Evolutionary conservation across 2,329 filamentous ascomycete species (phyloP).

Genomic region (Fonsecaea nubica): DNA sequence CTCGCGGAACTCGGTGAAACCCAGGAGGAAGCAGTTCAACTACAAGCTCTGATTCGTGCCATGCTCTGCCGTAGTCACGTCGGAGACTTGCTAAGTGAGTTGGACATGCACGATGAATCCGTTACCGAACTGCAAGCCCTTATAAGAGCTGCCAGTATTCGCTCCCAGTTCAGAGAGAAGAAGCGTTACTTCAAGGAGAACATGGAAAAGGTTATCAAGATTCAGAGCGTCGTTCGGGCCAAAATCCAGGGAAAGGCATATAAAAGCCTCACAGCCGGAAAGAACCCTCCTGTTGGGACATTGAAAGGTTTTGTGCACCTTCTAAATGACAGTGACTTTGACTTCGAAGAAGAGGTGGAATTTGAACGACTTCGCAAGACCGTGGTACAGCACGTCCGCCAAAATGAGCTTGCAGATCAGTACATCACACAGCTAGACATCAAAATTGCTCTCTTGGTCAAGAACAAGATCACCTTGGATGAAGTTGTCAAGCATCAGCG

Average conservation of each 20-base stretch:
- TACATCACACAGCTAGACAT: conserved; percentile 99
- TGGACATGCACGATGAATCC: conserved; percentile 82
- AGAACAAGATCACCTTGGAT: conserved; percentile 99
- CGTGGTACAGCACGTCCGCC: conserved; percentile 94
- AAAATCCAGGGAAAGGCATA: conserved; percentile 98
- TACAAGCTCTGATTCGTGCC: conserved; percentile 79
- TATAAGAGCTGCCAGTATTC: conserved; percentile 74
- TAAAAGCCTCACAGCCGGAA: conserved; percentile 93
- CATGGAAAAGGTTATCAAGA: conserved; percentile 98
- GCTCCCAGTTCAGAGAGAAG: conserved; percentile 80
- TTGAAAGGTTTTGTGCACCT: conserved; percentile 98
- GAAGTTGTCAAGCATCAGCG: conserved; percentile 97
- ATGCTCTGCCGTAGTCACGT: conserved; percentile 78
- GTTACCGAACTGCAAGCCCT: conserved; percentile 77
- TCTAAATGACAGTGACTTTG: conserved; percentile 96
- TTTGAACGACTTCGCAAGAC: conserved; percentile 94
- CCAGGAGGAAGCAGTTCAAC: conserved; percentile 67
- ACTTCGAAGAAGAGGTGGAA: conserved; percentile 98
- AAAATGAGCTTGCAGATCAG: conserved; percentile 96
- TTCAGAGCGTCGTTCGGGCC: conserved; percentile 93
- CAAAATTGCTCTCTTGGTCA: conserved; percentile 96
- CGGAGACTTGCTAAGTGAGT: conserved; percentile 73
- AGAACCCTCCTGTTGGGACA: conserved; percentile 94
- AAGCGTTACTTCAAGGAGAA: conserved; percentile 89
- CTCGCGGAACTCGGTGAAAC: conserved; percentile 74